Conservation (phyloP, 768 basidiomycete genomes). For the Termitomyces sp. region DNA sequence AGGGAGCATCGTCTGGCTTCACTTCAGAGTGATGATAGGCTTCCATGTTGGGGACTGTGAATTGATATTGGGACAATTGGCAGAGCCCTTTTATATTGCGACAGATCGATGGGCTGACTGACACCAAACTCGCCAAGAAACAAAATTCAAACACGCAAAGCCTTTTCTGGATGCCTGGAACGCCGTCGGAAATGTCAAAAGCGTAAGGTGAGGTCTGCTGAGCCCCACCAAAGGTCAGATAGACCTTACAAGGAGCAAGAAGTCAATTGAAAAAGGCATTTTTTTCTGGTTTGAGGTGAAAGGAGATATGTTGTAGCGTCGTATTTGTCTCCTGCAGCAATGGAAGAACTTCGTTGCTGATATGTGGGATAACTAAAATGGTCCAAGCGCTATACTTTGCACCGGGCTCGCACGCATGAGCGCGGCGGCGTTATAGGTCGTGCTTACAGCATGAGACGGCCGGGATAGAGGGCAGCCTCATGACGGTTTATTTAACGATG, state of each 20-base stretch:
- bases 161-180: background rate
- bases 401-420: background rate
- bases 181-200: background rate
- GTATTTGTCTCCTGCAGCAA: background rate
- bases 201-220: background rate
- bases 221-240: background rate
- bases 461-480: background rate
- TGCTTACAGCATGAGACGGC: background rate
- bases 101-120: background rate
- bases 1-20: background rate
- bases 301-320: background rate
- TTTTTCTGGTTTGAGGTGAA: background rate
- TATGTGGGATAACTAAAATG: background rate
- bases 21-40: conserved; percentile 1
- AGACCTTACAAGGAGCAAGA: background rate
- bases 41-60: background rate
- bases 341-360: background rate
- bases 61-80: background rate
- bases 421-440: background rate
- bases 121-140: background rate
- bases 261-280: background rate
- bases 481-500: background rate
- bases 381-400: background rate
- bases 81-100: background rate
- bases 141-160: background rate